These are phyloP conservation scores for Chlamydomonas sp. DNA, from an alignment of 139 green algal genomes.

Conservation along the genomic window DNA sequence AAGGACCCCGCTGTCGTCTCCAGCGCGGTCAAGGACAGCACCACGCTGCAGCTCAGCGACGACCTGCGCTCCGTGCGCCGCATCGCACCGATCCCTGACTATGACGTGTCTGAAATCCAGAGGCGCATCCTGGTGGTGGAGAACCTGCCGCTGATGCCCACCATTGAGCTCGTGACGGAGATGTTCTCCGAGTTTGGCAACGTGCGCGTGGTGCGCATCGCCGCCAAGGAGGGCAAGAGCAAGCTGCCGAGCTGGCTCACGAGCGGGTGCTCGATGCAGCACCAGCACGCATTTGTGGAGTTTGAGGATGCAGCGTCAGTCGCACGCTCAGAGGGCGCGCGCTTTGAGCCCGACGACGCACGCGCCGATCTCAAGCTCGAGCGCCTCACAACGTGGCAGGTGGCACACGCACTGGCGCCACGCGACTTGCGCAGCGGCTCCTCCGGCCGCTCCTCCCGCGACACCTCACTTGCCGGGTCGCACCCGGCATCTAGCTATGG, in stretches of 20 bases:
- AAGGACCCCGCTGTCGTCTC: conserved; percentile 30
- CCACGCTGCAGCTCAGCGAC: neutral
- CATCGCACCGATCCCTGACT: conserved; percentile 28
- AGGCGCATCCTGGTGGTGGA: conserved; percentile 46
- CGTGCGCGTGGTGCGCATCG: conserved; percentile 49
- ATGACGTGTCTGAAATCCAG: conserved; percentile 45
- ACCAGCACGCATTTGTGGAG: conserved; percentile 40
- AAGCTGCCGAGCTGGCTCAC: conserved; percentile 46
- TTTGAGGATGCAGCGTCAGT: conserved; percentile 40
- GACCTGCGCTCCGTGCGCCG: conserved; percentile 11
- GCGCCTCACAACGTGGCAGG: no score
- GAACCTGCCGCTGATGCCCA: conserved; percentile 42
- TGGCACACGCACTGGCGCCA: no score
- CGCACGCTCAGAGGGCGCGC: conserved; percentile 17
- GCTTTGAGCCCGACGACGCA: conserved; percentile 28
- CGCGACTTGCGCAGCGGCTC: no score
- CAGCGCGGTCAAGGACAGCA: conserved; percentile 27
- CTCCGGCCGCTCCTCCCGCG: no score
- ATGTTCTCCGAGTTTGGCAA: conserved; percentile 32
- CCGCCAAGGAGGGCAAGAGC: conserved; percentile 37
- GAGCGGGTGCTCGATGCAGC: no score
- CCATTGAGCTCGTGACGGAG: conserved; percentile 50
- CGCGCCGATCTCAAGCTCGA: no score
- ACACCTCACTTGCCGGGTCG: no score
- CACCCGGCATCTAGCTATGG: no score